Evolutionary conservation across 768 basidiomycete genomes (phyloP), one percentile per base, ranked within the genome.

Genomic region (Termitomyces sp.): DNA sequence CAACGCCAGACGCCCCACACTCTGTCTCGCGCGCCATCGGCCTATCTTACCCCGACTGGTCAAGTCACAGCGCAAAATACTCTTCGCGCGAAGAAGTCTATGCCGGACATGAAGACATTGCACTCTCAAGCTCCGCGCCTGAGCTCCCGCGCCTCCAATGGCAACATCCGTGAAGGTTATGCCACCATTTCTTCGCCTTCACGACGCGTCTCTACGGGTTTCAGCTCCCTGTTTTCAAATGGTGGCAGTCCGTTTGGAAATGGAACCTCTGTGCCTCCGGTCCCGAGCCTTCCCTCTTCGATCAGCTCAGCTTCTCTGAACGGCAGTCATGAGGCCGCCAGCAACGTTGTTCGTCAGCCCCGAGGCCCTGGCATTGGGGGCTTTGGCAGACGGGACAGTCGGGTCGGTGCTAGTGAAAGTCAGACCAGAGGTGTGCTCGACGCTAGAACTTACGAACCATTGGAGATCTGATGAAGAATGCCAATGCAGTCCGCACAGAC

Each of bases 101-200:
- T 98, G 97, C 97, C 97, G 3, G 94, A 98, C 75, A 88, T 98
- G 86, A 92, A 92, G 77, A 90, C 90, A 16, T 75, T 94, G 65
- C 92, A 92, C 63, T 80, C 87, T 18, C 86, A 88, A 68, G 88
- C 89, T 1, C 92, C 91, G 38, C 89, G 92, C 55, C 83, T 94
- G 51, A 85, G 78, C 60, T 88, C 89, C 16, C 89, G 92, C 62
- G 82, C 91, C 18, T 94, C 92, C 51, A 94, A 93, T 71, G 91
- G 92, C 59, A 94, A 94, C 71, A 93, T 94, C 60, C 87, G 92
- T 46, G 84, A 85, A 72, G 91, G 91, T 33, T 94, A 91, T 74
- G 91, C 91, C 18, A 94, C 92, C 39, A 92, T 94, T 60, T 89
- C 90, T 35, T 89, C 92, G 40, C 87, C 91, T 35, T 85, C 90